A percentile compares a stretch with the other conserved stretches of the same genome.
Evolutionary conservation across 306 rosid genomes (phyloP).

Genomic region (Ceratonia siliqua): DNA sequence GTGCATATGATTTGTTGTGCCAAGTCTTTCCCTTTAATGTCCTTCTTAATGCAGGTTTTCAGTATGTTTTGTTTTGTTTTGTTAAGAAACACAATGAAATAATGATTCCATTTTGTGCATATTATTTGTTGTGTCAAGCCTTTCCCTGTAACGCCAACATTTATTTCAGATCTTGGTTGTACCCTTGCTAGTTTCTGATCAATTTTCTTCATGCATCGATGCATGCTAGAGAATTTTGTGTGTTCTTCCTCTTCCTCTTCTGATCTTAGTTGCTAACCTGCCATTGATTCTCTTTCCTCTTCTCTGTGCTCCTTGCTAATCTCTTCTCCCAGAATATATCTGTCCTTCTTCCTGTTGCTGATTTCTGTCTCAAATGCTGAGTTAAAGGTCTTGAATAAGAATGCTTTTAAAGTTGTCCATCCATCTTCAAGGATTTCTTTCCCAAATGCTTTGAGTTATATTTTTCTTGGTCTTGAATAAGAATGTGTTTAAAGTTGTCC

Average conservation of each 20-base stretch:
- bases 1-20: background rate
- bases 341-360: background rate
- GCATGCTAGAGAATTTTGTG: background rate
- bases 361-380: background rate
- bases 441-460: background rate
- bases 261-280: background rate
- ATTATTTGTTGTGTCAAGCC: background rate
- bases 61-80: background rate
- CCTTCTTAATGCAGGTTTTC: background rate
- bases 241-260: too few species aligned
- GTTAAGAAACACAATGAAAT: background rate
- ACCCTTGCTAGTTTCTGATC: slow-evolving; percentile 1
- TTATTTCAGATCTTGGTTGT: background rate
- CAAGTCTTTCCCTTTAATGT: background rate
- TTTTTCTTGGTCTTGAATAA: background rate
- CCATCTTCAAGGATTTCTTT: background rate
- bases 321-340: background rate
- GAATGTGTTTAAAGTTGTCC: background rate
- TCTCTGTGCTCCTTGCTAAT: background rate
- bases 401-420: background rate
- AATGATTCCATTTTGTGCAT: background rate
- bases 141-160: background rate
- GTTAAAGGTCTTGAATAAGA: background rate
- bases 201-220: background rate
- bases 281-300: background rate